Evolutionary conservation across 345 rosid genomes (phyloP), one percentile per base, ranked within the genome.

Genomic region (Camelina sativa): DNA sequence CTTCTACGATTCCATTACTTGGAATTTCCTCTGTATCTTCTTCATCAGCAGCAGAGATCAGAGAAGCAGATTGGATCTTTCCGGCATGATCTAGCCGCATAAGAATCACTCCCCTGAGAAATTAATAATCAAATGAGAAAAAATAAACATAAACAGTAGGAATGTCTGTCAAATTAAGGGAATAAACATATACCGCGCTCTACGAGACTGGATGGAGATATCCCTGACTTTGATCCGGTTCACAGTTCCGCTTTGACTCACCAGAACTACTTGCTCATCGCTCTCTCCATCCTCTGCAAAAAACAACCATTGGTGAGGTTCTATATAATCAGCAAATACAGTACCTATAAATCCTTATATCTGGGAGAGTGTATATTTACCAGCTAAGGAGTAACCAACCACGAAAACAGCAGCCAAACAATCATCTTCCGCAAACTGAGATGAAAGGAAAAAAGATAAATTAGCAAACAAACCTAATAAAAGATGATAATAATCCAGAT

Each of bases 21-120:
- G 62, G 76, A 58, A 64, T 64, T 64, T 59, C 61, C 23, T 84
- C 87, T 32, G 82, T 83, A 3, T 76, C 72, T 11, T 77, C 73
- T 15, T 83, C 65, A 56, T 86, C 97, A 8, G 91, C 48, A 4
- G 83, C 89, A 1, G 99, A 86, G 51, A 92, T 89, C 43, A 95
- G 80, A 3, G 97, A 92, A 35, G 93, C 97, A 0, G 97, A 89
- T 70, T 95, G 96, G 71, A 92, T 95, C 88, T 90, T 92, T 19
- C 99, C 97, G 0, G 92, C 88, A 55, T 88, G 76, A 77, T 95
- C 99, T 62, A 95, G 80, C 65, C 97, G 84, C 99, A 92, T 92
- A 75, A 95, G 79, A 66, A 92, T 92, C 66, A 95, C 97, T 8
- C 99, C 99, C 78, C 99, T 93, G 84, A 48, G 41, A 50, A 56